Conservation (phyloP, 495 filamentous ascomycete genomes). For the Daldinia concentrica region DNA sequence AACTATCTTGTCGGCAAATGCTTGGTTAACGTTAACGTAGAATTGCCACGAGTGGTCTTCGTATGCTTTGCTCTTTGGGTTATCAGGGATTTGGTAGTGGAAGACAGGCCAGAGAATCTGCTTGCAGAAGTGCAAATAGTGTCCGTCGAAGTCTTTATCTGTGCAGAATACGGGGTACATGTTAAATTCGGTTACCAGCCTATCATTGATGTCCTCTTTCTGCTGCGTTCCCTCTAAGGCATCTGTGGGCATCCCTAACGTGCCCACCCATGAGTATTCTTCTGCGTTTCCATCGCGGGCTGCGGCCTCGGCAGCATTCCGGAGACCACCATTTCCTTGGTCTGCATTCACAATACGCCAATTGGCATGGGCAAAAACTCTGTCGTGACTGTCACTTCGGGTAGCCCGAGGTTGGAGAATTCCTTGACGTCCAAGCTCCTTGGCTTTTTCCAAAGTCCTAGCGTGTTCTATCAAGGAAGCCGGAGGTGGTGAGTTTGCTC, state of each 20-base stretch:
- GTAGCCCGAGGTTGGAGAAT: conserved; percentile 56
- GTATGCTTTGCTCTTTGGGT: conserved; percentile 97
- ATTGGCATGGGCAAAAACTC: conserved; percentile 69
- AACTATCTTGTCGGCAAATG: conserved; percentile 87
- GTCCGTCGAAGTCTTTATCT: conserved; percentile 89
- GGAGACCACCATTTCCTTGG: conserved; percentile 89
- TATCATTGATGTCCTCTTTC: conserved; percentile 80
- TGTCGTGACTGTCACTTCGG: conserved; percentile 67
- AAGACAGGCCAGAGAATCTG: conserved; percentile 91
- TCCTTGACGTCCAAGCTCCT: conserved; percentile 57
- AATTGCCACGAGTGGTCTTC: conserved; percentile 95
- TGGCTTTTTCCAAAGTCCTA: conserved; percentile 63
- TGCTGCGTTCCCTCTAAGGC: conserved; percentile 71
- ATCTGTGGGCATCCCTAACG: conserved; percentile 91
- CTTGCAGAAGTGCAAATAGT: conserved; percentile 94
- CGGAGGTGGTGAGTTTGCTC: conserved; percentile 71
- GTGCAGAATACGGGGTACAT: conserved; percentile 83
- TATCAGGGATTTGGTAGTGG: conserved; percentile 95
- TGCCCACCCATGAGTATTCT: conserved; percentile 87
- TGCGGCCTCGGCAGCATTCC: conserved; percentile 84
- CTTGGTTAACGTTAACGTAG: conserved; percentile 89
- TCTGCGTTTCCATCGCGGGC: conserved; percentile 68
- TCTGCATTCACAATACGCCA: conserved; percentile 88
- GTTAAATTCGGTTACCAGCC: conserved; percentile 78
- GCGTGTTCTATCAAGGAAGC: conserved; percentile 73